phyloP scores from a whole-genome alignment of 345 rosid species.

The Aquilaria malaccensis region DNA sequence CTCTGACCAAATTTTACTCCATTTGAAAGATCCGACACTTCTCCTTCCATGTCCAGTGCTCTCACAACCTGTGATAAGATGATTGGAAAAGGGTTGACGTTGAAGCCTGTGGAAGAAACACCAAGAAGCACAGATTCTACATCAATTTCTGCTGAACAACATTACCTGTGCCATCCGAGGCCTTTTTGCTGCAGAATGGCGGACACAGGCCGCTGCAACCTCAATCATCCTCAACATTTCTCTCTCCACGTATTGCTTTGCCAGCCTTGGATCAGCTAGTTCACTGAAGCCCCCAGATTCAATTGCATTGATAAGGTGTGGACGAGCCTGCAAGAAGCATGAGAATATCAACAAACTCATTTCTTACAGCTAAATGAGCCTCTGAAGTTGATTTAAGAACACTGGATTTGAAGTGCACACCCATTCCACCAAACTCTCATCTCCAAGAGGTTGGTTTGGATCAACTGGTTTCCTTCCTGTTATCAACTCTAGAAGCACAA shows the following conservation, averaged over 20 bases:
- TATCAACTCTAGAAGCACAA: constrained; percentile 89
- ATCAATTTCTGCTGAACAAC: neutral
- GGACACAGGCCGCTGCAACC: constrained; percentile 92
- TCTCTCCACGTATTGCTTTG: constrained; percentile 59
- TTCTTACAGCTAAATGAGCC: neutral
- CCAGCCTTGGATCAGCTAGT: constrained; percentile 70
- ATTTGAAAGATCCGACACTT: constrained; percentile 67
- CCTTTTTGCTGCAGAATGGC: constrained; percentile 85
- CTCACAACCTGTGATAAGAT: constrained; percentile 55
- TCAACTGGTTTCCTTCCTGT: constrained; percentile 95
- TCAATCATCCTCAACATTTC: constrained; percentile 81
- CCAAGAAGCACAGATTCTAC: constrained; percentile 1
- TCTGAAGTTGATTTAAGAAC: neutral
- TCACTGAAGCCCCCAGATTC: constrained; percentile 64
- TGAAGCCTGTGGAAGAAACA: neutral
- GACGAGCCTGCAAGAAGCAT: constrained; percentile 60
- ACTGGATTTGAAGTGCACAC: constrained; percentile 29
- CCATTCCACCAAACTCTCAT: constrained; percentile 98
- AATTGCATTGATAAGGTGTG: constrained; percentile 53
- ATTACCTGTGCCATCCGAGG: constrained; percentile 91
- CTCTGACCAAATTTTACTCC: constrained; percentile 77
- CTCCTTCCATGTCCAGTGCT: constrained; percentile 71
- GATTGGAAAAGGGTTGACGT: neutral
- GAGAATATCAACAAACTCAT: neutral
- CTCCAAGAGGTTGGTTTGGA: constrained; percentile 77